Evolutionary conservation across 352 stramenopile genomes (phyloP), one percentile per base, ranked within the genome.

Genomic region (Lagenidium giganteum): DNA sequence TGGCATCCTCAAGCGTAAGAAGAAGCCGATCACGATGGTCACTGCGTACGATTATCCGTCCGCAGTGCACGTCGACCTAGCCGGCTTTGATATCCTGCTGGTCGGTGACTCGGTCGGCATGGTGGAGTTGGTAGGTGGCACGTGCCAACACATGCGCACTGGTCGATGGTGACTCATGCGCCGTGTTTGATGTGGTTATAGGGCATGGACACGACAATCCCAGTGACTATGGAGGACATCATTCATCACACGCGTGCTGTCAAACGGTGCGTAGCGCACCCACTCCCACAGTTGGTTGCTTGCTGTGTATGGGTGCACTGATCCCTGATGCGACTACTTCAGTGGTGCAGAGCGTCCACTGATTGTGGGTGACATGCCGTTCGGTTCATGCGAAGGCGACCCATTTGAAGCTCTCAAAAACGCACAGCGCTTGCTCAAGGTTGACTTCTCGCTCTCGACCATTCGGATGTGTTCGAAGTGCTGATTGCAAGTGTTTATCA

Each of bases 21-120:
- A 88, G 23, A 93, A 98, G 35, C 96, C 96, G 34, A 98, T 99
- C 49, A 98, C 89, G n/a, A 99, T 99, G 95, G 89, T 99, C 18
- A 99, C 97, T 23, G 96, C 96, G 5, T 99, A 99, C 62, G 92
- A 99, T 66, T 99, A 98, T 66, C 96, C 81, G 27, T 92, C 75
- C 9, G 95, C 96, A 0, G 78, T 98, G 29, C 96, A 99, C 62
- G 95, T 99, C n/a, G 95, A 98, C 57, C 75, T 96, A 32, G 96
- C 96, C 2, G 96, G 94, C 27, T 98, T 99, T 46, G 96, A 99
- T 59, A 86, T 99, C 4, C 48, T 99, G 26, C 73, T 99, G 13
- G 93, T 99, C 4, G 97, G 97, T 16, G 97, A 99, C 80, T 99
- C 96, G 22, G 62, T 98, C 37, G 96, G 93, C 32, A 99, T 99